phyloP scores from a whole-genome alignment of 2,329 filamentous ascomycete species.

The Colletotrichum aenigma region DNA sequence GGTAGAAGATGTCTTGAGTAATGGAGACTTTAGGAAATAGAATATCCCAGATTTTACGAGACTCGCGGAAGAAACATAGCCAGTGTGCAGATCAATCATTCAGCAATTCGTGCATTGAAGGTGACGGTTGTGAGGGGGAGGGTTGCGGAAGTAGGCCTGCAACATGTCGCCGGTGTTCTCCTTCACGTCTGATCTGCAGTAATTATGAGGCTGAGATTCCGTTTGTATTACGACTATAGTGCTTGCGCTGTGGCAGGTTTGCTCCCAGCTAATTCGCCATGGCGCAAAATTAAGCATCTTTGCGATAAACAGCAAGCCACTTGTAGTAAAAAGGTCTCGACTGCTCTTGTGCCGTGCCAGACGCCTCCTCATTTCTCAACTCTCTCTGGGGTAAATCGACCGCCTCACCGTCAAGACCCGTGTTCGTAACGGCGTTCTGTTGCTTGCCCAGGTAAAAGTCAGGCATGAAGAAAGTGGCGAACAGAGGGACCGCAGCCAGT shows the following conservation, averaged over 20 bases:
- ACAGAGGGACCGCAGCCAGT: slow-evolving; percentile 33
- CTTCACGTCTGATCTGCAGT: neutral
- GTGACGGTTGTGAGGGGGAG: fast-evolving
- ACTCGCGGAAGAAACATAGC: fast-evolving
- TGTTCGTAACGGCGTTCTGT: slow-evolving; percentile 38
- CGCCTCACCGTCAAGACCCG: slow-evolving; percentile 31
- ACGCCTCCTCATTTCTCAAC: neutral
- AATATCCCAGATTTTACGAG: neutral
- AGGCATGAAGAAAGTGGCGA: slow-evolving; percentile 44
- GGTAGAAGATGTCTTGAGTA: slow-evolving; percentile 15
- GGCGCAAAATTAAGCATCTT: neutral
- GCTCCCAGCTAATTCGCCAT: no score
- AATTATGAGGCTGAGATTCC: fast-evolving
- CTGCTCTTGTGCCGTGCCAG: neutral
- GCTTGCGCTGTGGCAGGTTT: neutral
- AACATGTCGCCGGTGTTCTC: neutral
- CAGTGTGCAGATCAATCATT: neutral
- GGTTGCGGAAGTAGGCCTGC: no score
- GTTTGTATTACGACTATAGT: neutral
- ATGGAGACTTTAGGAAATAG: slow-evolving; percentile 18
- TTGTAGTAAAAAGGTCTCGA: neutral
- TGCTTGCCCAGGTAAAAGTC: slow-evolving; percentile 41
- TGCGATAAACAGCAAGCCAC: neutral
- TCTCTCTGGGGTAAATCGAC: slow-evolving; percentile 20
- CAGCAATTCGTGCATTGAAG: neutral